Conservation (phyloP, 2,329 filamentous ascomycete genomes). For the Diaporthe citri region DNA sequence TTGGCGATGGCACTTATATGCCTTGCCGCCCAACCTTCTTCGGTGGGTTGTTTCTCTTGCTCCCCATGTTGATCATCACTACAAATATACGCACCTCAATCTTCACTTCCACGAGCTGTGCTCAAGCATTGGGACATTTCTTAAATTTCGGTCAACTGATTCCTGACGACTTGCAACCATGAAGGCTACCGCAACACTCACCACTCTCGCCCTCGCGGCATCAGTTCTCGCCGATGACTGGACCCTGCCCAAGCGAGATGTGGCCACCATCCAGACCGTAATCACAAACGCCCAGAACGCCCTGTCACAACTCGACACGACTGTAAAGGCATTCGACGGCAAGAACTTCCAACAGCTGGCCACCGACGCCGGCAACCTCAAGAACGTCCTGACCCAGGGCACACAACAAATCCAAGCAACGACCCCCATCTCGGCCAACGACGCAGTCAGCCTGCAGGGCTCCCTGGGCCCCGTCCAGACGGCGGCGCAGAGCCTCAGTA, state of each 20-base stretch:
- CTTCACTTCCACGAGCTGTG: constrained; percentile 11
- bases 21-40: constrained; percentile 22
- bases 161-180: constrained; percentile 38
- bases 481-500: constrained; percentile 45
- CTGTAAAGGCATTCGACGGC: constrained; percentile 47
- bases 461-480: constrained; percentile 44
- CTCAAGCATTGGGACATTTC: not conserved
- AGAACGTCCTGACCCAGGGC: constrained; percentile 41
- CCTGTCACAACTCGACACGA: constrained; percentile 46
- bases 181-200: constrained; percentile 34
- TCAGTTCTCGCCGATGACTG: constrained; percentile 41
- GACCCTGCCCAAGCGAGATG: constrained; percentile 42
- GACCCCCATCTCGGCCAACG: constrained; percentile 36
- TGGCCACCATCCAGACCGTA: constrained; percentile 44
- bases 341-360: constrained; percentile 44
- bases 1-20: constrained; percentile 23
- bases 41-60: not conserved
- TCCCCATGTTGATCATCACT: constrained; percentile 27
- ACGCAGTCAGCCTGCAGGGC: constrained; percentile 40
- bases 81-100: not conserved
- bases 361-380: constrained; percentile 43
- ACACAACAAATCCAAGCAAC: constrained; percentile 32
- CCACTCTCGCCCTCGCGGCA: constrained; percentile 45
- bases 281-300: constrained; percentile 44
- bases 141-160: not conserved